These are phyloP conservation scores for Ogataea methanolica DNA, from an alignment of 805 yeast species.

Conservation along the genomic window DNA sequence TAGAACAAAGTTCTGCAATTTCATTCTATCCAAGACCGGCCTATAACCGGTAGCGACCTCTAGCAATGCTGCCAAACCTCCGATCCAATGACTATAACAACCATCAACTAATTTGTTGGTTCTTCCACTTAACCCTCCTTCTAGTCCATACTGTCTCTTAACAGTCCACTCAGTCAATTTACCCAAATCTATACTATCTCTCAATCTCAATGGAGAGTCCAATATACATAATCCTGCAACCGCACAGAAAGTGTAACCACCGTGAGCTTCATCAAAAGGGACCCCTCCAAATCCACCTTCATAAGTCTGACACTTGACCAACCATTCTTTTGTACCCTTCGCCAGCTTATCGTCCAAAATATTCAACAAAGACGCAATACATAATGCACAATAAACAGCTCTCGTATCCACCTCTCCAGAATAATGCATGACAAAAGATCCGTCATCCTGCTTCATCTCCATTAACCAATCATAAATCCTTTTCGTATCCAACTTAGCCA, in stretches of 20 bases:
- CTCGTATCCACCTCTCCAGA: slow-evolving; percentile 86
- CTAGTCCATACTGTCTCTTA: slow-evolving; percentile 63
- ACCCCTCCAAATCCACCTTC: slow-evolving; percentile 95
- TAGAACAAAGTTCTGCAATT: slow-evolving; percentile 60
- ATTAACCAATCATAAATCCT: slow-evolving; percentile 61
- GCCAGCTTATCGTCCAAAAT: slow-evolving; percentile 58
- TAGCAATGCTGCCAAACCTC: slow-evolving; percentile 63
- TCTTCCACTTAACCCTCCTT: slow-evolving; percentile 87
- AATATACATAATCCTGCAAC: slow-evolving; percentile 55
- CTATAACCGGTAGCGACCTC: slow-evolving; percentile 42
- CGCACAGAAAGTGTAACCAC: slow-evolving; percentile 94
- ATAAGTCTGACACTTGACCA: slow-evolving; percentile 72
- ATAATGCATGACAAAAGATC: slow-evolving; percentile 70
- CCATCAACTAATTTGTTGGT: slow-evolving; percentile 94
- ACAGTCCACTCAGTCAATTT: slow-evolving; percentile 61
- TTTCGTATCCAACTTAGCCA: slow-evolving; percentile 41
- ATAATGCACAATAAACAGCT: slow-evolving; percentile 83
- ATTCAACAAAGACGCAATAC: slow-evolving; percentile 60
- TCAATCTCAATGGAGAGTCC: slow-evolving; percentile 32
- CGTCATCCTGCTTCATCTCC: slow-evolving; percentile 58
- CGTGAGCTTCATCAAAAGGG: slow-evolving; percentile 89
- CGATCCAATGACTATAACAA: slow-evolving; percentile 95
- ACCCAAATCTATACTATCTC: slow-evolving; percentile 38
- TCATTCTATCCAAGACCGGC: slow-evolving; percentile 45
- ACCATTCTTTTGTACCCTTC: slow-evolving; percentile 52